These are phyloP conservation scores for Rhododendron henanense DNA, from an alignment of 148 eudicot species.

Conservation along the genomic window DNA sequence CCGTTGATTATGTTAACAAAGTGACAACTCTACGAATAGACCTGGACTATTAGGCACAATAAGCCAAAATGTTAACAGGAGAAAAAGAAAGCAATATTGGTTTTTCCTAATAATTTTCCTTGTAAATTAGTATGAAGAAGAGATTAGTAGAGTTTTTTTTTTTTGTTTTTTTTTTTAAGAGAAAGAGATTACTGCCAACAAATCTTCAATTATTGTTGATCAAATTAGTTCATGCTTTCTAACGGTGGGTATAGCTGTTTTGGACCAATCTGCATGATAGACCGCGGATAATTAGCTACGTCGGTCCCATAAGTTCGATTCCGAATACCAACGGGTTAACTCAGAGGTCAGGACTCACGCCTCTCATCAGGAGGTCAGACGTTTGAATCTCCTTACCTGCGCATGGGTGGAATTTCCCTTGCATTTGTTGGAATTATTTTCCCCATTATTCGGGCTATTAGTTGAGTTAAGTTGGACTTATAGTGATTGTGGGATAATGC, in stretches of 20 bases:
- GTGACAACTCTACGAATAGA: not conserved
- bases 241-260: not conserved
- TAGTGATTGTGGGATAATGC: too few relatives aligned
- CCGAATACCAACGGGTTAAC: too few relatives aligned
- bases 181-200: not conserved
- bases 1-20: not conserved
- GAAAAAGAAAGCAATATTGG: not conserved
- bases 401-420: not conserved
- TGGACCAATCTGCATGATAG: not conserved
- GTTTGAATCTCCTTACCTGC: too few relatives aligned
- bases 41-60: not conserved
- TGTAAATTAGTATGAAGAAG: not conserved
- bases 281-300: not conserved
- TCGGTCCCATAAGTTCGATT: too few relatives aligned
- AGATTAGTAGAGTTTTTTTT: not conserved
- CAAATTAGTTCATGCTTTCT: not conserved
- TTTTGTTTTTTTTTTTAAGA: too few relatives aligned
- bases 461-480: too few relatives aligned
- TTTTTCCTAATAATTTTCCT: not conserved
- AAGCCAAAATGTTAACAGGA: not conserved
- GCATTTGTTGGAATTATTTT: too few relatives aligned
- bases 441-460: too few relatives aligned
- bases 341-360: not conserved
- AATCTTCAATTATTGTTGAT: not conserved
- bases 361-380: not conserved